Evolutionary conservation across 495 filamentous ascomycete genomes (phyloP).

Genomic region (Aspergillus panamensis): DNA sequence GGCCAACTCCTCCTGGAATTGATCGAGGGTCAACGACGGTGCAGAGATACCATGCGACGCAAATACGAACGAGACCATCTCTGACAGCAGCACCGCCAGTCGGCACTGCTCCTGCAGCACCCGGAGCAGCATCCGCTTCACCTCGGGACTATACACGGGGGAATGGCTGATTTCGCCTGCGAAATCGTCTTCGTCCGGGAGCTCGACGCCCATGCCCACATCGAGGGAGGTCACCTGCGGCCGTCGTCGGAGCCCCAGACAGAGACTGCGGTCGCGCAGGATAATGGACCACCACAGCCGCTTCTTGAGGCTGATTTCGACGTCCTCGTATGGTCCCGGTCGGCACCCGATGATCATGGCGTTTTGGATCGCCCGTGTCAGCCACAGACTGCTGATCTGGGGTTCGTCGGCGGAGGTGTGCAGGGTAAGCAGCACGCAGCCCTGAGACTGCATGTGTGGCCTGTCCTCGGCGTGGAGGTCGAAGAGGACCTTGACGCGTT

Average conservation of each 20-base stretch:
- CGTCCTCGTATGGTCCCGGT: constrained; percentile 17
- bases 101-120: constrained; percentile 45
- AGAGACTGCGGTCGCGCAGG: constrained; percentile 48
- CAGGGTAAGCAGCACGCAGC: constrained; percentile 43
- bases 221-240: constrained; percentile 44
- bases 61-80: constrained; percentile 42
- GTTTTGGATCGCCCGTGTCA: constrained; percentile 45
- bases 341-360: constrained; percentile 43
- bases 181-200: constrained; percentile 39
- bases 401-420: constrained; percentile 34
- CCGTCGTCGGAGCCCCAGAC: constrained; percentile 45
- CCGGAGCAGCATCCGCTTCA: constrained; percentile 38
- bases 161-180: constrained; percentile 42
- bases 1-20: constrained; percentile 16
- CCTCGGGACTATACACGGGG: constrained; percentile 38
- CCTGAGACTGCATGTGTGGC: constrained; percentile 37
- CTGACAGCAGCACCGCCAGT: constrained; percentile 45
- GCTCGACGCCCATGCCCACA: constrained; percentile 34
- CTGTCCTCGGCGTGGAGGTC: constrained; percentile 30
- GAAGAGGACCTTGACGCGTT: constrained; percentile 40
- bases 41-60: constrained; percentile 23
- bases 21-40: constrained; percentile 11
- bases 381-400: constrained; percentile 45
- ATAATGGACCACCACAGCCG: constrained; percentile 51
- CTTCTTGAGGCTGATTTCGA: constrained; percentile 33